Evolutionary conservation across 2,329 filamentous ascomycete genomes (phyloP).

Genomic region (Apiospora sp.): DNA sequence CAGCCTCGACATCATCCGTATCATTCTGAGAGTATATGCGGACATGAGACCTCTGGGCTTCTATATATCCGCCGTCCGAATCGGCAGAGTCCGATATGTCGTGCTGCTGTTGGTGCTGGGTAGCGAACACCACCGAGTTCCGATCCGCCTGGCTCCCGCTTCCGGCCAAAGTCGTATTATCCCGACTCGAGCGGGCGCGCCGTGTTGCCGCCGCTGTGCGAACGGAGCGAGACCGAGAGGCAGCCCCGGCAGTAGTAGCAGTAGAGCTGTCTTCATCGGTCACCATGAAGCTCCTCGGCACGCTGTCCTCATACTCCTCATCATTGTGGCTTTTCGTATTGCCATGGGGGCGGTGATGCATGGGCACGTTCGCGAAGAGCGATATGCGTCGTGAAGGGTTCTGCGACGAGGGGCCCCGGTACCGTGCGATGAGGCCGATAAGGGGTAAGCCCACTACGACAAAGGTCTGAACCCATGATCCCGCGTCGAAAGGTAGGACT

Average conservation of each 20-base stretch:
- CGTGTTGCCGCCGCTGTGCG: neutral
- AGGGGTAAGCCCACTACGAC: slow-evolving; percentile 61
- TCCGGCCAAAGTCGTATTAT: neutral
- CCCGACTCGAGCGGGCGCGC: neutral
- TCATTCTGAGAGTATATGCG: neutral
- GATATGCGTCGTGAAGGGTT: slow-evolving; percentile 22
- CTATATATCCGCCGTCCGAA: neutral
- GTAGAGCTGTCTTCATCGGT: neutral
- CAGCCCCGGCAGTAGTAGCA: neutral
- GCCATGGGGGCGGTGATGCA: neutral
- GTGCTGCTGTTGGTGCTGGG: neutral
- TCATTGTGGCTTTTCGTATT: neutral
- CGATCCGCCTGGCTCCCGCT: neutral
- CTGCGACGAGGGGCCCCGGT: slow-evolving; percentile 33
- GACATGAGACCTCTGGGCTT: neutral
- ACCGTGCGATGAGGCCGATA: slow-evolving; percentile 56
- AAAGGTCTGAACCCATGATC: slow-evolving; percentile 57
- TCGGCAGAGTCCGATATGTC: neutral
- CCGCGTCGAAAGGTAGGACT: slow-evolving; percentile 56
- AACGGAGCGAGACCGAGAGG: neutral
- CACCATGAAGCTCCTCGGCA: neutral
- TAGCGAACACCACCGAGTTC: neutral
- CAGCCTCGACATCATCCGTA: neutral
- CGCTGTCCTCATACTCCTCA: neutral
- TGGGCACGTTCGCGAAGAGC: slow-evolving; percentile 23